Conservation (phyloP, 2,329 filamentous ascomycete species). For the Taxawa tesnikishii region DNA sequence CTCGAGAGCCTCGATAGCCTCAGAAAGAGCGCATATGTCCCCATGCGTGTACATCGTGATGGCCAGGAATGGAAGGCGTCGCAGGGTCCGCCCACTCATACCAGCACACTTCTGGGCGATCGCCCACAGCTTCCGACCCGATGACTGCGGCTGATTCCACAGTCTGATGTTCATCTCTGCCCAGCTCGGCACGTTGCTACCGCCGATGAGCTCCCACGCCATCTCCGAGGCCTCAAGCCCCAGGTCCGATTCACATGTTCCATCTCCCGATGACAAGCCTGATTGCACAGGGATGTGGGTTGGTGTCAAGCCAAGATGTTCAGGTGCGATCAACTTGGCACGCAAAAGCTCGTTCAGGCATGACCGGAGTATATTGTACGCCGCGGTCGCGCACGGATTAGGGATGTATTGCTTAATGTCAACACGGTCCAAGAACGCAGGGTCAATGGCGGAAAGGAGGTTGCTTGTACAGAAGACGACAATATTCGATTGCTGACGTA, state of each 20-base stretch:
- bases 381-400: constrained; percentile 23
- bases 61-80: constrained; percentile 28
- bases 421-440: constrained; percentile 37
- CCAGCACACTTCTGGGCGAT: constrained; percentile 22
- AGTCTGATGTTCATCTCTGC: neutral
- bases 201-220: neutral
- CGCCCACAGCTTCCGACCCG: constrained; percentile 17
- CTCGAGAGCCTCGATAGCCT: constrained; percentile 25
- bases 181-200: neutral
- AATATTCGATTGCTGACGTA: constrained; percentile 30
- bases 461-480: constrained; percentile 40
- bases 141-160: constrained; percentile 10
- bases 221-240: neutral
- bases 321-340: constrained; percentile 21
- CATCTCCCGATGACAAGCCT: neutral
- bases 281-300: neutral
- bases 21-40: constrained; percentile 20
- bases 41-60: constrained; percentile 26
- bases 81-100: constrained; percentile 29
- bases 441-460: constrained; percentile 21
- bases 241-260: neutral
- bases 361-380: constrained; percentile 37
- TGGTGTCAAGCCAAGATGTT: neutral
- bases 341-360: constrained; percentile 33
- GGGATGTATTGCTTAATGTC: constrained; percentile 34